Conservation (phyloP, 2,329 filamentous ascomycete genomes). For the Intubia oerlemansii region DNA sequence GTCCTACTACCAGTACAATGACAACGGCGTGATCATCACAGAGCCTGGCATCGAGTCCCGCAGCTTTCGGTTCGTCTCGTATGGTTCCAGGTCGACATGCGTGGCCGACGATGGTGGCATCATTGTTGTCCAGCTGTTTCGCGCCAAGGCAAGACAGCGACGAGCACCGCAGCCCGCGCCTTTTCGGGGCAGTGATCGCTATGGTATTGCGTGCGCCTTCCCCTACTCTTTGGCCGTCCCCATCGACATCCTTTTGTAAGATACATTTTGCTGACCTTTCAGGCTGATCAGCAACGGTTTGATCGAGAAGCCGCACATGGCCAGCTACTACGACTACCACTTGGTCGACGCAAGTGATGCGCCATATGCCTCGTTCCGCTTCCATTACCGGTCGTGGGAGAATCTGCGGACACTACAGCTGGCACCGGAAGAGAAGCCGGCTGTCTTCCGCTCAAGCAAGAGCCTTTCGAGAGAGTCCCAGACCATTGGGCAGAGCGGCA, state of each 20-base stretch:
- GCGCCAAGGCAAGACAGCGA: conserved; percentile 24
- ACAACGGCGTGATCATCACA: conserved; percentile 14
- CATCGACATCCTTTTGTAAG: background rate
- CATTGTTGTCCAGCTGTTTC: conserved; percentile 30
- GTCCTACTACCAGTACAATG: conserved; percentile 17
- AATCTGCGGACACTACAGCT: conserved; percentile 26
- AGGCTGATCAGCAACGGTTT: conserved; percentile 31
- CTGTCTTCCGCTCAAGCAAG: too few species aligned
- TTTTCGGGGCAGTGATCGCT: conserved; percentile 25
- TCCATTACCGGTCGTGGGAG: conserved; percentile 33
- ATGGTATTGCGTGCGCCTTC: conserved; percentile 29
- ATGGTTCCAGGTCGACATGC: conserved; percentile 16
- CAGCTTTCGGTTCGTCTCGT: conserved; percentile 26
- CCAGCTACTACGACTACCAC: conserved; percentile 28
- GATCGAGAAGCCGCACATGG: conserved; percentile 26
- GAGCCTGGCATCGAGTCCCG: conserved; percentile 24
- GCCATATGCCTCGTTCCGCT: conserved; percentile 30
- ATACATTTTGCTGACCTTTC: too few species aligned
- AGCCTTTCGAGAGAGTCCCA: too few species aligned
- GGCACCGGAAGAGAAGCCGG: conserved; percentile 13
- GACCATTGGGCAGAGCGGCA: too few species aligned
- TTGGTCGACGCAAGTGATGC: conserved; percentile 26
- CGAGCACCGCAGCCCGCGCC: conserved; percentile 18
- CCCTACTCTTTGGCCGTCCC: background rate
- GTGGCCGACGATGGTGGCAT: conserved; percentile 31